Base-by-base conservation (phyloP, 176 grass and related monocot species). In the Leersia perrieri region DNA sequence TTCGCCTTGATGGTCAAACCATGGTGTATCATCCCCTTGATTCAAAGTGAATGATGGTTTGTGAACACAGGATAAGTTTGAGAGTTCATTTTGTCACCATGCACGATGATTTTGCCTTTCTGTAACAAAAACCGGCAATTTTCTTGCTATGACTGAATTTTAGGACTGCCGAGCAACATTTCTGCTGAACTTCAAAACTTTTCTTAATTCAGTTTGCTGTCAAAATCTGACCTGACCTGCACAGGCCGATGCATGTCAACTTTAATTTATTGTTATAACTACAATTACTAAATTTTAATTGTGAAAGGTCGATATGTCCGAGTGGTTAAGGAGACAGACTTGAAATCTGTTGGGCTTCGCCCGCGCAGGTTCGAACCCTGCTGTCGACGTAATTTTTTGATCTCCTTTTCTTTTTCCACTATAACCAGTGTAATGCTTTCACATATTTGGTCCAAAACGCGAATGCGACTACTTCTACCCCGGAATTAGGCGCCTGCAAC, bases 321-420 rank as follows among this genome's bases (percentile, higher is more conserved):
- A 92, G 92, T 95, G 90, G 90, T 95, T 95, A 98, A 94, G 95
- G 95, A 93, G 92, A 93, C 92, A 90, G 87, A 97, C 91, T 97
- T 93, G 94, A 97, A 97, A 94, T 91, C 84, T 93, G 91, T 91
- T 97, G 91, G 91, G 91, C 87, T 93, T 44, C 79, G 88, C 88
- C 91, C 89, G 89, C 94, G 89, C 91, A 97, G 88, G 82, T 88
- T 90, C 91, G 82, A 90, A 85, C 88, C 91, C 91, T 90, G 91
- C 91, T 93, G 81, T 93, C 81, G 91, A 93, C 91, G 85, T n/a
- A n/a, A n/a, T n/a, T n/a, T n/a, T n/a, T n/a, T n/a, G n/a, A n/a
- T n/a, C 0, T 15, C 4, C 3, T n/a, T 2, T 9, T 57, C 9
- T 34, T 1, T 36, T 15, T 13, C 55, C 41, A n/a, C n/a, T n/a